Conservation (phyloP, 768 basidiomycete genomes). For the Phanerodontia chrysosporium region DNA sequence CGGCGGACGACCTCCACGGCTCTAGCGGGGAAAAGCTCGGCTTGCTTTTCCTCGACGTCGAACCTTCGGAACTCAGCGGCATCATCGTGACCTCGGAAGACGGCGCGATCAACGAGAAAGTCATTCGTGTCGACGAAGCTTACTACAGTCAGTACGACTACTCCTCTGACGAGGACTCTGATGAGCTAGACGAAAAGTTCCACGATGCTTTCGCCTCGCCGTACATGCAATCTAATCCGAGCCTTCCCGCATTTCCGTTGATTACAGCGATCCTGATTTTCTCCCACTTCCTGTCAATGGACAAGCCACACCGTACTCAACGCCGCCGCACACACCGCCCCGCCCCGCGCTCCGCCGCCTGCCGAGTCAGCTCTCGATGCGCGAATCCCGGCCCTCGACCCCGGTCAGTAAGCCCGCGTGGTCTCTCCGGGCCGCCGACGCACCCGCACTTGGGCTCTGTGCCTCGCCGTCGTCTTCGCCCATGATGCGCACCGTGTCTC, state of each 20-base stretch:
- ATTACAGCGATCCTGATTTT: conserved; percentile 39
- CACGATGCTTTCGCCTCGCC: conserved; percentile 18
- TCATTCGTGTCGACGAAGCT: neutral
- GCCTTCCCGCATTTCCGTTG: conserved; percentile 13
- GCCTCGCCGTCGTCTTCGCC: neutral
- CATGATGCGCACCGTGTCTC: conserved; percentile 3
- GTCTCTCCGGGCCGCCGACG: conserved; percentile 40
- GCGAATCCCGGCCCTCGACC: conserved; percentile 17
- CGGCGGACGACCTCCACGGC: conserved; percentile 6
- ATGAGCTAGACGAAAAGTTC: conserved; percentile 16
- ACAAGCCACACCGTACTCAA: conserved; percentile 10
- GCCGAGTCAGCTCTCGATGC: conserved; percentile 19
- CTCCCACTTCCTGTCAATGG: conserved; percentile 29
- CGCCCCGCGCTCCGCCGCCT: conserved; percentile 15
- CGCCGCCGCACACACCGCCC: conserved; percentile 12
- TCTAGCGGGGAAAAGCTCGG: conserved; percentile 16
- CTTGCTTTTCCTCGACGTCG: conserved; percentile 7
- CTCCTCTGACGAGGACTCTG: neutral
- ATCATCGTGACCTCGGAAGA: neutral
- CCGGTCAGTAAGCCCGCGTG: conserved; percentile 25
- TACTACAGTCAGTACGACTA: neutral
- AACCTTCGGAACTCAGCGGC: neutral
- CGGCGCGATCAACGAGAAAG: neutral
- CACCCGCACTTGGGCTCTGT: conserved; percentile 35
- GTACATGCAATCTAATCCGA: conserved; percentile 12